phyloP scores from a whole-genome alignment of 202 grass and related monocot genomes.

The Schoenoplectus triqueter region DNA sequence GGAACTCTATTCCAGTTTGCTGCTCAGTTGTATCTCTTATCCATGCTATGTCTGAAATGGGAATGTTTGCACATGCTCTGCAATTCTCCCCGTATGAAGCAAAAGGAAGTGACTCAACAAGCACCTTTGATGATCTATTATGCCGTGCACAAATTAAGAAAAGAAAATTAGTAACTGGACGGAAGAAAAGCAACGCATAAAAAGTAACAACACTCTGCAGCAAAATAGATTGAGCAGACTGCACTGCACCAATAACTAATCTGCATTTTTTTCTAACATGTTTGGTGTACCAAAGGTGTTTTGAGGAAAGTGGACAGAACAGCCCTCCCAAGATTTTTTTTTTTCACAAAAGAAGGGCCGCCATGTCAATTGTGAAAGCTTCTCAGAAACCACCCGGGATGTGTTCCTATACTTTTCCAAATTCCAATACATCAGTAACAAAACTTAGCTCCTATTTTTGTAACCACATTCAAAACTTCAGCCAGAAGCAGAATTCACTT shows the following conservation, averaged over 20 bases:
- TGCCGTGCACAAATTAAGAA: conserved; percentile 40
- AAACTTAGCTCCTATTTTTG: neutral
- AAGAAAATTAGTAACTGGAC: conserved; percentile 30
- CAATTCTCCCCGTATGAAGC: conserved; percentile 44
- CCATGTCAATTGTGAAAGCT: neutral
- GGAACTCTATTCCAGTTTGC: conserved; percentile 98
- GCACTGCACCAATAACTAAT: neutral
- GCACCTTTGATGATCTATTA: conserved; percentile 73
- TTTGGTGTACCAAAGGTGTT: neutral
- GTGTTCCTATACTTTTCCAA: neutral
- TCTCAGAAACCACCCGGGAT: neutral
- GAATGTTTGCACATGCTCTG: conserved; percentile 54
- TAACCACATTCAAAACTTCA: neutral
- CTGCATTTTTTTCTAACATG: neutral
- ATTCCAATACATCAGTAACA: neutral
- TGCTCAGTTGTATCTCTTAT: conserved; percentile 78
- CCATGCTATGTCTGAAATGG: conserved; percentile 58
- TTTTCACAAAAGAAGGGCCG: neutral
- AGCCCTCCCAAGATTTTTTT: neutral
- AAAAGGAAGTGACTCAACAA: conserved; percentile 60
- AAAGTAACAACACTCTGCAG: conserved; percentile 26
- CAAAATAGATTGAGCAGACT: conserved; percentile 18
- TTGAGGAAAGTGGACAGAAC: neutral
- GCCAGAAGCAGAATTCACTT: neutral
- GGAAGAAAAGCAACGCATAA: conserved; percentile 13